phyloP scores from a whole-genome alignment of 75 land plant species.

The Larix kaempferi region DNA sequence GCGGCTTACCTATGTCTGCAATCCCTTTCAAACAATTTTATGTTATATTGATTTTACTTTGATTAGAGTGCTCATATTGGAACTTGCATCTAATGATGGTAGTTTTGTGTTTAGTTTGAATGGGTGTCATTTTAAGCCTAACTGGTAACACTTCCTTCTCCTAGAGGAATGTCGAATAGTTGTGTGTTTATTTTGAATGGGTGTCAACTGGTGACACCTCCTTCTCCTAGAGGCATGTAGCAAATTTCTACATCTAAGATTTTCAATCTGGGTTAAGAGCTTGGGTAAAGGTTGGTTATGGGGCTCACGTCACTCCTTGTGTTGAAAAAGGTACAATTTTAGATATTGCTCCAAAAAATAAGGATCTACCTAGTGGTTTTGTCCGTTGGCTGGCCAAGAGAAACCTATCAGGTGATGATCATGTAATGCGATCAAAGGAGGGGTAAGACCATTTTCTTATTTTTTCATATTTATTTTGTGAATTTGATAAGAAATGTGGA shows the following conservation, averaged over 20 bases:
- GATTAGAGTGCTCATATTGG: neutral
- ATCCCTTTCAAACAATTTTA: neutral
- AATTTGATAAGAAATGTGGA: too few species aligned
- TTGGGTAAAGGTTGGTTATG: slow-evolving; percentile 82
- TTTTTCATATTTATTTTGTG: neutral
- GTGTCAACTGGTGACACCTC: too few species aligned
- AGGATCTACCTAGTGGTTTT: slow-evolving; percentile 57
- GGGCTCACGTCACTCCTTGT: slow-evolving; percentile 70
- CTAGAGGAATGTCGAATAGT: too few species aligned
- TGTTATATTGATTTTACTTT: neutral
- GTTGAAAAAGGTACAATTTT: slow-evolving; percentile 62
- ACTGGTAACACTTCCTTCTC: neutral
- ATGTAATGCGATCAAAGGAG: slow-evolving; percentile 73
- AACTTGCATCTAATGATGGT: neutral
- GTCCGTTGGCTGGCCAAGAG: slow-evolving; percentile 65
- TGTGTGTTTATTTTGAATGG: too few species aligned
- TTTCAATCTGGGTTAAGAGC: slow-evolving; percentile 77
- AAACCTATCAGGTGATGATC: slow-evolving; percentile 68
- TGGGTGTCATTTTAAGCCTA: neutral
- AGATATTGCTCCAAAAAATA: slow-evolving; percentile 49
- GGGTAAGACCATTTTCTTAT: slow-evolving; percentile 41
- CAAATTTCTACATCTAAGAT: slow-evolving; percentile 88
- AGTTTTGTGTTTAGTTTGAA: neutral
- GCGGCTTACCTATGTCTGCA: neutral
- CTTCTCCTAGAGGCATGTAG: slow-evolving; percentile 66